Conservation (phyloP, 2,329 filamentous ascomycete genomes). For the Setomelanomma holmii region DNA sequence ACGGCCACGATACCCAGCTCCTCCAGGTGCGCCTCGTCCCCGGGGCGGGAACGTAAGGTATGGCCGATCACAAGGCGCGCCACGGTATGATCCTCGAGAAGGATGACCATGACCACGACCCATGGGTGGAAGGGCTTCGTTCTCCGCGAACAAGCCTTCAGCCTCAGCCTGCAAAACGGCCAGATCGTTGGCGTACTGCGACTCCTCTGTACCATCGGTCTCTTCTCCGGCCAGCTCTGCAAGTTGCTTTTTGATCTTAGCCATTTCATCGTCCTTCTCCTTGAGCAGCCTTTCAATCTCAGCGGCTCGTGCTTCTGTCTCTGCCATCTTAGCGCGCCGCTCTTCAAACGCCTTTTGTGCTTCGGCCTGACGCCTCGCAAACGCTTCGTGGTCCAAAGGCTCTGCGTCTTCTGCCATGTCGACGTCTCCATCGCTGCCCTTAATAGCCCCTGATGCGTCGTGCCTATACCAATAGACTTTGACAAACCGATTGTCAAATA, state of each 20-base stretch:
- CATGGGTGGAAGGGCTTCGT: constrained; percentile 29
- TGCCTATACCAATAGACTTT: constrained; percentile 80
- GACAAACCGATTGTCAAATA: constrained; percentile 86
- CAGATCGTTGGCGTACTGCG: constrained; percentile 22
- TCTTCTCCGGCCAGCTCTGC: constrained; percentile 54
- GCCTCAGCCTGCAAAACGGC: constrained; percentile 55
- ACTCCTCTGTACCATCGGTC: constrained; percentile 13
- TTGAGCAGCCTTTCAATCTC: constrained; percentile 71
- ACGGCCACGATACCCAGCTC: constrained; percentile 55
- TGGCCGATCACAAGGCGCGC: constrained; percentile 26
- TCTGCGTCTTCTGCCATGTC: constrained; percentile 38
- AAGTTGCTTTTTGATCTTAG: constrained; percentile 67
- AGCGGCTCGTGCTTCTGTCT: constrained; percentile 67
- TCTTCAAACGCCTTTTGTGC: constrained; percentile 74
- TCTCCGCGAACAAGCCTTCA: constrained; percentile 71
- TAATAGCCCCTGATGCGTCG: constrained; percentile 4
- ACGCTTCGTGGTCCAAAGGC: constrained; percentile 73
- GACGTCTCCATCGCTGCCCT: constrained; percentile 21
- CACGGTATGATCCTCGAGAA: constrained; percentile 45
- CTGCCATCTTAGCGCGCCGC: constrained; percentile 67
- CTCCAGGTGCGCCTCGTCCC: constrained; percentile 49
- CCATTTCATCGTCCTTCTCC: constrained; percentile 70
- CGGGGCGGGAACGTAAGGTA: constrained; percentile 39
- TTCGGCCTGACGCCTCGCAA: constrained; percentile 72
- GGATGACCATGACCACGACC: constrained; percentile 22